Percentiles rank a stretch among this genome's conserved stretches.
Conservation (phyloP, 768 basidiomycete genomes). For the Suillus luteus region DNA sequence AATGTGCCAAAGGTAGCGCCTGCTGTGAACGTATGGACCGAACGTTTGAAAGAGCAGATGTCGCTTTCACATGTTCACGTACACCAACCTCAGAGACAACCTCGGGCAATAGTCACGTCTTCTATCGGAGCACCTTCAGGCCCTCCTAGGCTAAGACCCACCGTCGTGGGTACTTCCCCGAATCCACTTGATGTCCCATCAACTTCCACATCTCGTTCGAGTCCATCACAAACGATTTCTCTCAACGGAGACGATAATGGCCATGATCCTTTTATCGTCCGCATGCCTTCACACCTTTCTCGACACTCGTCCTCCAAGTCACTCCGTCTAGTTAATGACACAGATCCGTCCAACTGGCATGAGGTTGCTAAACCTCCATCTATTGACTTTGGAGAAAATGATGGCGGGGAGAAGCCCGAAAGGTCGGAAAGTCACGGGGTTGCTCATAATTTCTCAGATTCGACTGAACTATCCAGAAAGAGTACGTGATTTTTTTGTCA, state of each 20-base stretch:
- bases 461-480: constrained; percentile 37
- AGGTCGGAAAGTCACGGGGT: constrained; percentile 10
- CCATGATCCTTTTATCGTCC: constrained; percentile 50
- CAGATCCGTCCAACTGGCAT: constrained; percentile 46
- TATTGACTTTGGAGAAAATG: not conserved
- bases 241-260: constrained; percentile 25
- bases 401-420: not conserved
- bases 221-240: not conserved
- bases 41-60: constrained; percentile 44
- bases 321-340: constrained; percentile 23
- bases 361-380: constrained; percentile 39
- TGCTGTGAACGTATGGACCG: constrained; percentile 44
- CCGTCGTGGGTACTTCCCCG: constrained; percentile 14
- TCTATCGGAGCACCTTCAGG: constrained; percentile 15
- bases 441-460: constrained; percentile 23
- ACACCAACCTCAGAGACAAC: constrained; percentile 24
- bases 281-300: constrained; percentile 36
- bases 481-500: constrained; percentile 35
- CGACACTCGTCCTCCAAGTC: constrained; percentile 31
- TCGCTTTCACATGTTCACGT: constrained; percentile 22
- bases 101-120: constrained; percentile 15
- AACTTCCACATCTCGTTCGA: constrained; percentile 12
- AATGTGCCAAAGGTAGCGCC: constrained; percentile 23
- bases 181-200: not conserved
- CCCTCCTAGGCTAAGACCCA: constrained; percentile 20